phyloP scores from a whole-genome alignment of 371 early-diverging fungal genomes.

The Batrachochytrium dendrobatidis region DNA sequence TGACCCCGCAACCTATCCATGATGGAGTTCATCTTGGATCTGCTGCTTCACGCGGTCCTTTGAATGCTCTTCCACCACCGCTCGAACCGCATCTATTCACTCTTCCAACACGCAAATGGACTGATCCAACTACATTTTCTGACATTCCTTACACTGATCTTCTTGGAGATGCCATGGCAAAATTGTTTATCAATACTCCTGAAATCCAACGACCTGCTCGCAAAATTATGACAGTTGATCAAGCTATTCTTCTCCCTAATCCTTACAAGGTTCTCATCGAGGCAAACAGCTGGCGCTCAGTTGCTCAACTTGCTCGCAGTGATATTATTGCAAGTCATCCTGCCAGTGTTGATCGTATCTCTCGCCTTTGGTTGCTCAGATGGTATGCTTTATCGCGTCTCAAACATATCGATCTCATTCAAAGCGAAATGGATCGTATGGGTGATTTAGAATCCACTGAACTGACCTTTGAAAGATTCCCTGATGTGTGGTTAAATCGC shows the following conservation, averaged over 20 bases:
- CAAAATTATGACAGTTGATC: slow-evolving; percentile 9
- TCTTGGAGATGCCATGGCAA: slow-evolving; percentile 20
- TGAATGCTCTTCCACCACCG: slow-evolving; percentile 4
- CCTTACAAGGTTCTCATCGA: slow-evolving; percentile 11
- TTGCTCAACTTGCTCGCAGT: slow-evolving; percentile 19
- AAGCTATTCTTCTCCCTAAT: slow-evolving; percentile 4
- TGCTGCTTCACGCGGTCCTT: no score
- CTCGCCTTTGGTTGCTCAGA: slow-evolving; percentile 27
- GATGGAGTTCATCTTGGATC: no score
- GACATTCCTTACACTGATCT: slow-evolving; percentile 27
- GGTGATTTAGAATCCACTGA: slow-evolving; percentile 14
- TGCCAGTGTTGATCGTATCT: slow-evolving; percentile 18
- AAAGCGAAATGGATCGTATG: slow-evolving; percentile 23
- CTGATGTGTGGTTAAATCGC: slow-evolving; percentile 19
- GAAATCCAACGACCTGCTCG: slow-evolving; percentile 11
- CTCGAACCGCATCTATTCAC: slow-evolving; percentile 10
- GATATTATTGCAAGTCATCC: slow-evolving; percentile 21
- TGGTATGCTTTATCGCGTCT: slow-evolving; percentile 25
- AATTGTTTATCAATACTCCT: slow-evolving; percentile 10
- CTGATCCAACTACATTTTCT: slow-evolving; percentile 20
- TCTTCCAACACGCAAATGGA: slow-evolving; percentile 29
- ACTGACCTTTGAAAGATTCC: slow-evolving; percentile 19
- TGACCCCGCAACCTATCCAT: no score
- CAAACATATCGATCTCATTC: slow-evolving; percentile 21
- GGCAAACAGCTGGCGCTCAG: slow-evolving; percentile 22